Conservation (phyloP, 306 rosid species). For the Rubus parviflorus region DNA sequence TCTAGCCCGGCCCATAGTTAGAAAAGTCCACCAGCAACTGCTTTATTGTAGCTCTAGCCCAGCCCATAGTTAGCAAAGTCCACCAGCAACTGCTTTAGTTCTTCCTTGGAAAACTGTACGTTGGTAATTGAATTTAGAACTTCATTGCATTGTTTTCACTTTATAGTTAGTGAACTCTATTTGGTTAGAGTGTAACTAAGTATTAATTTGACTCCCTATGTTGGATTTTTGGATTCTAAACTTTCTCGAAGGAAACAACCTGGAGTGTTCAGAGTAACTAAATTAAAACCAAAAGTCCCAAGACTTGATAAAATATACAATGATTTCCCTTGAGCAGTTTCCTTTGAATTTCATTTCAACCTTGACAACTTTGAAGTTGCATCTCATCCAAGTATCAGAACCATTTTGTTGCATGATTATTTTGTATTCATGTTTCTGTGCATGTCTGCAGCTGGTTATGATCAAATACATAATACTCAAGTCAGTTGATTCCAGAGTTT, state of each 20-base stretch:
- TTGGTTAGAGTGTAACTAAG: background rate
- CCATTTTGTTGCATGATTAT: background rate
- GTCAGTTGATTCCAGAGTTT: background rate
- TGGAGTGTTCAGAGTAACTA: background rate
- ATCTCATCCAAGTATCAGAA: background rate
- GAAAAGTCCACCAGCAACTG: too few species aligned
- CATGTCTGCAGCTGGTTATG: background rate
- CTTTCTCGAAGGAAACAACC: background rate
- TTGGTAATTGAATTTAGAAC: background rate
- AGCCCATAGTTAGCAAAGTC: background rate
- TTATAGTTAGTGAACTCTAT: too few species aligned
- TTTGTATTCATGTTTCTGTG: background rate
- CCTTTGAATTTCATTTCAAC: background rate
- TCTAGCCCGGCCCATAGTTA: too few species aligned
- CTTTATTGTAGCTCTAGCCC: too few species aligned
- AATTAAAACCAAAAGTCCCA: background rate
- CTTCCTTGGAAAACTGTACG: background rate
- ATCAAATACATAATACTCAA: background rate
- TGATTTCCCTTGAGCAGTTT: background rate
- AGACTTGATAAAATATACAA: too few species aligned
- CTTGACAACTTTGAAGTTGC: background rate
- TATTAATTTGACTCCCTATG: background rate
- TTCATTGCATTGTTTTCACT: background rate
- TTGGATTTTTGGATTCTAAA: background rate
- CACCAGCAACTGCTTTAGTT: background rate